Evolutionary conservation across 352 stramenopile genomes (phyloP).

Genomic region (Phytophthora tentaculata): DNA sequence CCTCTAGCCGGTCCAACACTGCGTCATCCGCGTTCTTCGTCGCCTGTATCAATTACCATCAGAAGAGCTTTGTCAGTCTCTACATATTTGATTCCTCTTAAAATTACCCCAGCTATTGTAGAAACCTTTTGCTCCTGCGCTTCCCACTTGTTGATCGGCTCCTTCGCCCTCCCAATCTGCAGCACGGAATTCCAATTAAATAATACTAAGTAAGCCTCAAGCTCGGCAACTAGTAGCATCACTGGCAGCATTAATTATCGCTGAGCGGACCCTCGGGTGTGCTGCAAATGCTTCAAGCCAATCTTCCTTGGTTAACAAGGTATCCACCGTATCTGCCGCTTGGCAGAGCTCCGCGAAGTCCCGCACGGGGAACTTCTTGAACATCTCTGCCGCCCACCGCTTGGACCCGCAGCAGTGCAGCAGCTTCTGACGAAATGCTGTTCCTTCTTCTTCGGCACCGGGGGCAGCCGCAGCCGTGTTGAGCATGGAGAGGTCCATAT

Average conservation of each 20-base stretch:
- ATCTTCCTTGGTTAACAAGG: slow-evolving; percentile 48
- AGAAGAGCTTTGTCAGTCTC: background rate
- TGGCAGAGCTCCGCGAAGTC: slow-evolving; percentile 51
- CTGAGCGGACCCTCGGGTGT: slow-evolving; percentile 55
- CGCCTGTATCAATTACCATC: slow-evolving; percentile 27
- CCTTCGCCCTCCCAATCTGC: slow-evolving; percentile 74
- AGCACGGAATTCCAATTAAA: background rate
- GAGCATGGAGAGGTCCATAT: slow-evolving; percentile 43
- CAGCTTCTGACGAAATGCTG: slow-evolving; percentile 46
- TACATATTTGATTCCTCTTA: background rate
- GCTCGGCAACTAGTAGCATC: background rate
- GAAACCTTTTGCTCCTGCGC: slow-evolving; percentile 74
- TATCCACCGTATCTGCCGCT: slow-evolving; percentile 51
- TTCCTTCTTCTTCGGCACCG: slow-evolving; percentile 20
- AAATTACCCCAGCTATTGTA: background rate
- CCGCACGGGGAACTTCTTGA: slow-evolving; percentile 44
- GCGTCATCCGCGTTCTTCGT: slow-evolving; percentile 59
- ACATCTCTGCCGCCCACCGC: slow-evolving; percentile 53
- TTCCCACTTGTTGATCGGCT: slow-evolving; percentile 75
- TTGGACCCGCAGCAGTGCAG: slow-evolving; percentile 72
- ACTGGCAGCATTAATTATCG: background rate
- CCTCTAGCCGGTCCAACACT: slow-evolving; percentile 63
- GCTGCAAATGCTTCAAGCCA: slow-evolving; percentile 78
- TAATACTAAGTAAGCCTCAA: background rate
- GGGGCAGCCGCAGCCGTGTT: slow-evolving; percentile 46